phyloP scores from a whole-genome alignment of 1,284 basidiomycete species.

The Fistulinella staudtii region DNA sequence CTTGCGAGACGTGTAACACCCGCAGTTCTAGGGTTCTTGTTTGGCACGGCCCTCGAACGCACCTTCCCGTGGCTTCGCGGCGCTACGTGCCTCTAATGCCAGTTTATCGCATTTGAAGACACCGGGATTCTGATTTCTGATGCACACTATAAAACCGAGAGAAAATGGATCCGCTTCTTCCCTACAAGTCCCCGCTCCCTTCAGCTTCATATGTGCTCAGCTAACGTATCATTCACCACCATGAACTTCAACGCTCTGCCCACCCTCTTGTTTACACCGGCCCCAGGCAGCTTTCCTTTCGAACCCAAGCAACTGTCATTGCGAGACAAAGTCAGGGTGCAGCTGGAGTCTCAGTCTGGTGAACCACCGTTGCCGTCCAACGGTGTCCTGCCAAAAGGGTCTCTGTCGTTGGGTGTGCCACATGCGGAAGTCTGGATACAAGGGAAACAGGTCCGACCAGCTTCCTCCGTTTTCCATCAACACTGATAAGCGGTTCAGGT shows the following conservation, averaged over 20 bases:
- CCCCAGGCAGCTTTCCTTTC: slow-evolving; percentile 42
- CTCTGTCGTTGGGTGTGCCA: slow-evolving; percentile 36
- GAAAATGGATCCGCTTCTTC: background rate
- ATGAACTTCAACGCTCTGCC: slow-evolving; percentile 30
- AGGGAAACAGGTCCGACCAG: slow-evolving; percentile 35
- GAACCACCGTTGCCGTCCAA: slow-evolving; percentile 28
- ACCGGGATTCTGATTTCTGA: slow-evolving; percentile 4
- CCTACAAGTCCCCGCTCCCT: background rate
- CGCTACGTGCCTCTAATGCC: slow-evolving; percentile 7
- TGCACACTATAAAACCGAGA: slow-evolving; percentile 20
- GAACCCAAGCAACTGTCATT: slow-evolving; percentile 38
- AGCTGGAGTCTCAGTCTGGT: slow-evolving; percentile 32
- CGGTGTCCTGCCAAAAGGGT: slow-evolving; percentile 36
- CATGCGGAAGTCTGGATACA: slow-evolving; percentile 45
- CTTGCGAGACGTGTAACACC: slow-evolving; percentile 12
- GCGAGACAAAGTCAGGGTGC: slow-evolving; percentile 28
- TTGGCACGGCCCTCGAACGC: slow-evolving; percentile 16
- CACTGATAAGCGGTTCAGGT: slow-evolving; percentile 30
- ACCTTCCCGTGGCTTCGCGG: slow-evolving; percentile 17
- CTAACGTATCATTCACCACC: background rate
- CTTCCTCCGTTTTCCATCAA: background rate
- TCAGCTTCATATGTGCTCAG: background rate
- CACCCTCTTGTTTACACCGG: slow-evolving; percentile 34
- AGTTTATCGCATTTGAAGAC: slow-evolving; percentile 6
- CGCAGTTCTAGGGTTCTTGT: slow-evolving; percentile 19